Evolutionary conservation across 257 asterid species (phyloP), one percentile per base, ranked within the genome.

Genomic region (Pogostemon cablin): DNA sequence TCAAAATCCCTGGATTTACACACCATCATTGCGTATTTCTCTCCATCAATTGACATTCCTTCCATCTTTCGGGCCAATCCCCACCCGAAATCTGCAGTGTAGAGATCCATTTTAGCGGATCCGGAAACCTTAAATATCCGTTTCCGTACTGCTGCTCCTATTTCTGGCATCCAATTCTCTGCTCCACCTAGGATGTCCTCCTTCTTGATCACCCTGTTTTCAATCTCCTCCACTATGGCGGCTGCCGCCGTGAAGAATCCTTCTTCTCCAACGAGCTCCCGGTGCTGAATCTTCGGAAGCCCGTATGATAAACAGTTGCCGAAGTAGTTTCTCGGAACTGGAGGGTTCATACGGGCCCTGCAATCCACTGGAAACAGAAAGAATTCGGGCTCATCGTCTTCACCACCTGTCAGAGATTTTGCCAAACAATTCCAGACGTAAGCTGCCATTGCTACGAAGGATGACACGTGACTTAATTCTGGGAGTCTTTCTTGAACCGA

Each of bases 31-130:
- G 80, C 55, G 11, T 67, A 69, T 3, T 64, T 79, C 64, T 74
- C 77, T 63, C 10, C 79, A 79, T 79, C 84, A n/a, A 79, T 76
- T 8, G 84, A 73, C 6, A 73, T 35, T 3, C 72, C 74, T 38
- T 82, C 87, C 3, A 79, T 46, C 64, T 82, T 79, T 56, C 37
- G n/a, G 4, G 79, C 81, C 4, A 42, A 71, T 20, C 87, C 87
- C 82, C 82, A 79, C 52, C 87, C 84, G 2, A 82, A 82, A 76
- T 82, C 87, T 55, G 67, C 53, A 7, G 68, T 64, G 17, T 82
- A 82, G 0, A 67, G 62, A 9, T 59, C 80, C 54, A 82, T 1
- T 25, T 71, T 79, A 4, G 82, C 82, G 3, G 84, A 82, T 11
- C 87, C 84, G 15, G 75, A 63, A 37, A 82, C 72, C 8, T 62